A percentile compares a stretch with the other conserved stretches of the same genome.
These are phyloP conservation scores for Tranzscheliella williamsii DNA, from an alignment of 1,284 basidiomycete genomes.

Conservation along the genomic window DNA sequence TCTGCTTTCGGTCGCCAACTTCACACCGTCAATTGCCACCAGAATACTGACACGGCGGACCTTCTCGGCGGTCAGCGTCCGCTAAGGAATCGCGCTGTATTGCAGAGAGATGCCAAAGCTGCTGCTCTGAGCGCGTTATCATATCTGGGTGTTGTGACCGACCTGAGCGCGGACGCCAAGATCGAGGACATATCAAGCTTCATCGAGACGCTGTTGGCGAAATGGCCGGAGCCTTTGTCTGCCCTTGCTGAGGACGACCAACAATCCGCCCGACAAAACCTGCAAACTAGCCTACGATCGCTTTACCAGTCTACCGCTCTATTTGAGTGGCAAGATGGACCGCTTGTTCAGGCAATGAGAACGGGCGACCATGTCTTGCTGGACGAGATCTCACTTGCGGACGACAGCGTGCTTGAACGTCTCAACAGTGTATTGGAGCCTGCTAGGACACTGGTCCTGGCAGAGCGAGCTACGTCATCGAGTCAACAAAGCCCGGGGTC, in stretches of 20 bases:
- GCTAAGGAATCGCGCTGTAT: constrained; percentile 73
- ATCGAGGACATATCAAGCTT: constrained; percentile 31
- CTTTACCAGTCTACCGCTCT: constrained; percentile 68
- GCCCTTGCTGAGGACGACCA: constrained; percentile 1
- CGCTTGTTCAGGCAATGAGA: constrained; percentile 88
- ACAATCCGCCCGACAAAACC: constrained; percentile 4
- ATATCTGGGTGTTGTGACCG: constrained; percentile 13
- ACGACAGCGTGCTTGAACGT: constrained; percentile 96
- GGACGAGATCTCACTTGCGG: constrained; percentile 96
- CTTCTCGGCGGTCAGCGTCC: constrained; percentile 92
- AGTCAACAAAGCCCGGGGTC: constrained; percentile 64
- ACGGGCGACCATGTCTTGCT: constrained; percentile 83
- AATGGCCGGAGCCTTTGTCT: constrained; percentile 7
- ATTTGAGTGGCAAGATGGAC: constrained; percentile 96
- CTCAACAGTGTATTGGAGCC: constrained; percentile 96
- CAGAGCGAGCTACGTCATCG: constrained; percentile 77
- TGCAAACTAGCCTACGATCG: constrained; percentile 65
- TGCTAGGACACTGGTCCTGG: constrained; percentile 83
- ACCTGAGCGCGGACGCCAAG: constrained; percentile 11
- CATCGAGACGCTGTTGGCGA: constrained; percentile 12
- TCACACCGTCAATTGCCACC: constrained; percentile 88
- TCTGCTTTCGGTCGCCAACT: constrained; percentile 70
- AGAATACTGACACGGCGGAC: constrained; percentile 99
- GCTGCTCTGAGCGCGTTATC: constrained; percentile 52
- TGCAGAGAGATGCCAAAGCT: constrained; percentile 60